phyloP scores from a whole-genome alignment of 2,329 filamentous ascomycete species.

The Beauveria sp. region DNA sequence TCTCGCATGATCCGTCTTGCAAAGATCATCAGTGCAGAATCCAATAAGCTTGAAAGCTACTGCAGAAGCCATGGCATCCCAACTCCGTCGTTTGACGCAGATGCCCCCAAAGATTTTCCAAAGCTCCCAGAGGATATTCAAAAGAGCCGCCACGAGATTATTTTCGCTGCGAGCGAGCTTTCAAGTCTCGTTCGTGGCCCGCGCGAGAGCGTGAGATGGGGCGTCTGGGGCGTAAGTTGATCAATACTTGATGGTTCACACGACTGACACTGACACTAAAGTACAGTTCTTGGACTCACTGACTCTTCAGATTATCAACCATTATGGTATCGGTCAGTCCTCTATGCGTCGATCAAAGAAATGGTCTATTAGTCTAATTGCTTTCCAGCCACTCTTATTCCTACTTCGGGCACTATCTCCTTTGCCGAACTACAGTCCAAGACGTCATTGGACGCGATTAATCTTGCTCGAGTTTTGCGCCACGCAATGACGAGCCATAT shows the following conservation, averaged over 20 bases:
- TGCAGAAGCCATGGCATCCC: constrained; percentile 34
- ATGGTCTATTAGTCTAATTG: constrained; percentile 8
- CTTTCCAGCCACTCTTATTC: constrained; percentile 40
- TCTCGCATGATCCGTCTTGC: constrained; percentile 39
- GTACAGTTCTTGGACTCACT: constrained; percentile 41
- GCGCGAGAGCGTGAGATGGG: constrained; percentile 43
- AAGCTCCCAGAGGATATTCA: constrained; percentile 38
- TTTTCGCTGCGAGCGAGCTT: constrained; percentile 42
- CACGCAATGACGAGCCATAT: constrained; percentile 51
- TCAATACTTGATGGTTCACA: constrained; percentile 10
- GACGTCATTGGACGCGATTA: constrained; percentile 39
- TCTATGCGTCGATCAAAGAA: background rate
- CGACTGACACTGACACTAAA: background rate
- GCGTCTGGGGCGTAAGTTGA: constrained; percentile 41
- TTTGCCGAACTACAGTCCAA: constrained; percentile 38
- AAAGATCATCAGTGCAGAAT: constrained; percentile 38
- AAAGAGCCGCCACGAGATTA: constrained; percentile 37
- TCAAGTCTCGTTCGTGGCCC: constrained; percentile 41
- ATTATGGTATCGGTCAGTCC: constrained; percentile 39
- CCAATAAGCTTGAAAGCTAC: constrained; percentile 41
- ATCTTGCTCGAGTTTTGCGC: constrained; percentile 43
- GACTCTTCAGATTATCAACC: constrained; percentile 42
- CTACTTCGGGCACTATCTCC: constrained; percentile 36
- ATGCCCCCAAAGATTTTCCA: constrained; percentile 39
- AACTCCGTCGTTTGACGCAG: constrained; percentile 37